Evolutionary conservation across 768 basidiomycete genomes (phyloP), one percentile per base, ranked within the genome.

Genomic region (Cyclocybe aegerita): DNA sequence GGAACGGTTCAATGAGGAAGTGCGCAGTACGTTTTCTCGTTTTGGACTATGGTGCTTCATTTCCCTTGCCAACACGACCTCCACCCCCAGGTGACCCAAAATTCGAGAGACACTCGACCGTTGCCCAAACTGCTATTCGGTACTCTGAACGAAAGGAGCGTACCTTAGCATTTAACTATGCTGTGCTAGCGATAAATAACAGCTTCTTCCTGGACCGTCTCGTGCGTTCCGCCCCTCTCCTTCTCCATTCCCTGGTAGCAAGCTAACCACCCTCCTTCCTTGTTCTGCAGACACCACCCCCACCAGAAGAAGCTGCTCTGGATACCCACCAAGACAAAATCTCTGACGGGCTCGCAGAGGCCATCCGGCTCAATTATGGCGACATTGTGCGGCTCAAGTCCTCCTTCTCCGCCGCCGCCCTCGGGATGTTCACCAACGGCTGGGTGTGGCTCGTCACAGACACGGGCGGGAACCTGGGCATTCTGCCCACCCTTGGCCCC

Each of bases 121-220:
- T 95, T 31, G 78, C 80, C 0, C 83, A 93, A 61, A 88, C 88
- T 16, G 79, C 96, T 17, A 76, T 91, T 31, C 76, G 78, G 33
- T 82, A 88, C 8, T 81, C 92, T 0, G 60, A 71, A 11, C 70
- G 81, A 30, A 80, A 79, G 38, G 72, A 79, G 16, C 70, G 82
- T 46, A 77, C 83, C 1, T 69, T 95, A 46, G 81, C 83, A 17
- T 98, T 94, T 70, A 96, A 90, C 69, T 93, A 95, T 62, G 93
- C 95, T 3, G 88, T 88, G 55, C 80, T 92, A 41, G 91, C 96
- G 4, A 73, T 98, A 54, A 99, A 98, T 72, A 98, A 97, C 68
- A 85, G 85, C 59, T 98, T 92, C 79, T 98, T 98, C 77, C 78
- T 99, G 29, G 80, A 90, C 57, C 78, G 77, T 50, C 76, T 99